Evolutionary conservation across 169 alveolate species (phyloP), one percentile per base, ranked within the genome.

Genomic region (Eimeria praecox): DNA sequence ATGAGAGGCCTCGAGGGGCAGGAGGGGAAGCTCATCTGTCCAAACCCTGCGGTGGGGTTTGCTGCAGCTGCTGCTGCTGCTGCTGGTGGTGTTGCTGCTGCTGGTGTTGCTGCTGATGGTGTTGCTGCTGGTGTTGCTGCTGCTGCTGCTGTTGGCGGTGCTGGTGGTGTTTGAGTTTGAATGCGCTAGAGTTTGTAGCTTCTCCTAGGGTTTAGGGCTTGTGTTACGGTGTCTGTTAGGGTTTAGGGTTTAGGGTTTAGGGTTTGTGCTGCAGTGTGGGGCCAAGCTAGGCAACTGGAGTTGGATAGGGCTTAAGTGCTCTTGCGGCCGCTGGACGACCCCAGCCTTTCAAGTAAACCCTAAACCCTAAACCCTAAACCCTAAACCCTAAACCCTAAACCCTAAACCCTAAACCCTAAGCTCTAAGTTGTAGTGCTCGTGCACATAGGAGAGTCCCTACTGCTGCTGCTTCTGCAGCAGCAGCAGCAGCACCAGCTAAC

Each of bases 301-400:
- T 30, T 93, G 96, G 96, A 62, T 30, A n/a, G 96, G 96, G 56
- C 86, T 93, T 16, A 66, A 49, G 87, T 93, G 96, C 96, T 73
- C 90, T 40, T 93, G 96, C 88, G 96, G 96, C 42, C 52, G 33
- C 75, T 93, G 96, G 96, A 71, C 22, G 30, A 10, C 44, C 24
- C 96, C 96, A 2, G 96, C 96, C 38, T 93, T 93, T 44, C 96
- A 93, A 52, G 96, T 93, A 30, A 49, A 85, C 46, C 38, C 75
- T 64, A 64, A 64, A 64, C 75, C 75, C 75, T 64, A 64, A 64
- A 64, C 75, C 83, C 49, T 73, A 73, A 73, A 73, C 49, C 83
- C 83, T 73, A 73, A 73, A 73, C 83, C 83, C 49, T 73, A 73
- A 73, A 73, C 83, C 83, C 83, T 73, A 73, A 73, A 30, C 83